Percentiles rank a stretch among this genome's conserved stretches.
Conservation (phyloP, 2,329 filamentous ascomycete species). For the Diaporthe caulivora region DNA sequence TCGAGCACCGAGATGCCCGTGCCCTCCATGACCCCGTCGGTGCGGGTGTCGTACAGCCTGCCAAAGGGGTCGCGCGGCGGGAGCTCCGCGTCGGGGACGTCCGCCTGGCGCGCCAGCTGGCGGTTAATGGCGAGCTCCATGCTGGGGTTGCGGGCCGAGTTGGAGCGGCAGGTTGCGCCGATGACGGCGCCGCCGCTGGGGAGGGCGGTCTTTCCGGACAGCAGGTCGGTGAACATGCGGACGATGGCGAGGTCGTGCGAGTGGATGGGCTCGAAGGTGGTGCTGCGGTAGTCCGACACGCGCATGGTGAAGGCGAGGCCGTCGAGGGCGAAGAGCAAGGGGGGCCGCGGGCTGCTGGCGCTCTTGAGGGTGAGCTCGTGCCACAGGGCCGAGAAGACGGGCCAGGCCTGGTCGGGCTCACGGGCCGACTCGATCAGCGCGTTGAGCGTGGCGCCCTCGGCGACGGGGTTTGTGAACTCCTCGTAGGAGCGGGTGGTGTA, state of each 20-base stretch:
- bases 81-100: constrained; percentile 44
- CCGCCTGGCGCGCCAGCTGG: constrained; percentile 58
- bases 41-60: constrained; percentile 68
- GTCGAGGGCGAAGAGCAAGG: constrained; percentile 82
- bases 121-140: constrained; percentile 77
- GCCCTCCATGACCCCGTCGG: constrained; percentile 64
- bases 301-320: constrained; percentile 86
- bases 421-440: constrained; percentile 78
- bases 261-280: constrained; percentile 81
- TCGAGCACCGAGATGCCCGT: constrained; percentile 61
- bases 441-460: constrained; percentile 72
- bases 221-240: constrained; percentile 78
- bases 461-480: constrained; percentile 60
- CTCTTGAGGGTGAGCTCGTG: constrained; percentile 73
- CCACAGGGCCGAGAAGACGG: constrained; percentile 85
- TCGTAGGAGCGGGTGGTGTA: constrained; percentile 60
- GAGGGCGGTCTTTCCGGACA: constrained; percentile 70
- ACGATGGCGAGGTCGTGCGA: constrained; percentile 85
- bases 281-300: constrained; percentile 79
- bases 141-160: constrained; percentile 72
- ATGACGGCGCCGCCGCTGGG: constrained; percentile 84
- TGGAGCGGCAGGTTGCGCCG: constrained; percentile 79
- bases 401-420: constrained; percentile 83
- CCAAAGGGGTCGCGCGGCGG: constrained; percentile 64
- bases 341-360: constrained; percentile 57